Base-by-base conservation (phyloP, 2,329 filamentous ascomycete species). In the Pseudophaeomoniella oleicola region DNA sequence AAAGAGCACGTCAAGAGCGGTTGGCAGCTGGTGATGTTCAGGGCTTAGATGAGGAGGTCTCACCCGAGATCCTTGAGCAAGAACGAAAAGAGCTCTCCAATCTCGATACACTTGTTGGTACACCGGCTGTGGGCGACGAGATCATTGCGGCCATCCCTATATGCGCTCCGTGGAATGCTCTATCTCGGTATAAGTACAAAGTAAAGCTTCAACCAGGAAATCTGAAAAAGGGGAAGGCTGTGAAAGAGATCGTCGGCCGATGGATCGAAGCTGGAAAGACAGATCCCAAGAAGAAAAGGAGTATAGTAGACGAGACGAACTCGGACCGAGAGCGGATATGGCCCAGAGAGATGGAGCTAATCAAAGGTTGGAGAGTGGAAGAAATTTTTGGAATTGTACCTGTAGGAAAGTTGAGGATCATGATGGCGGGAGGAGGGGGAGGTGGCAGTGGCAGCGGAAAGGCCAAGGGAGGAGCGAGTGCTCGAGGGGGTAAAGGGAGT, bases 191-290 rank as follows among this genome's bases (percentile, higher is more conserved):
- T 60, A 94, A 94, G 60, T 96, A 94, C 66, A 92, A 92, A 58
- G 83, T 78, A 37, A 98, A 98, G 64, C 58, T 98, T 48, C 90
- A 96, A 59, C 90, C 90, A 0, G 90, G 90, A 0, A 61, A 76
- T 0, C 71, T 79, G 44, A 98, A 96, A 68, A 94, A 94, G 62
- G 88, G 90, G 6, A 96, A 94, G 55, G 87, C 86, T 0, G 76
- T 94, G 34, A 84, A 83, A 54, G 88, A 96, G 58, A 79, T 96
- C 19, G 59, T 96, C n/a, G 75, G 78, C 34, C 71, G 72, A 41
- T 94, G 88, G 87, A 36, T 37, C 4, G 37, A 35, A 4, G 30
- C 47, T 16, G 46, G 30, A 2, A 39, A 35, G 9, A 36, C 33
- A 35, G 46, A 44, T 2, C 37, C 42, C 3, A 50, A 47, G 30